phyloP scores from a whole-genome alignment of 345 rosid genomes.

The Excoecaria cochinchinensis region DNA sequence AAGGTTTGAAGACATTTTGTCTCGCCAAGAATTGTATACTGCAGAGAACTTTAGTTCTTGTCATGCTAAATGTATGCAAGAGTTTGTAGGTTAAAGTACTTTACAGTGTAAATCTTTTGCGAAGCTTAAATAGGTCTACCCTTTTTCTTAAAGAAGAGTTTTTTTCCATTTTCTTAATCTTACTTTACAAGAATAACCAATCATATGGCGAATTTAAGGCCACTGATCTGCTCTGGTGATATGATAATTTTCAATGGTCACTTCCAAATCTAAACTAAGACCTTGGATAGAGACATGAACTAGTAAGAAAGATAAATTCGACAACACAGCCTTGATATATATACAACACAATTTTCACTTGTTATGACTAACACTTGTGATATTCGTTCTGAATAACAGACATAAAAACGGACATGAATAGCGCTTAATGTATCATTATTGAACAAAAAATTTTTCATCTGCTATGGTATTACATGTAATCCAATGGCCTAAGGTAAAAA shows the following conservation, averaged over 20 bases:
- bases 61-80: background rate
- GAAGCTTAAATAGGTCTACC: background rate
- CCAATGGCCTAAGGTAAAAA: background rate
- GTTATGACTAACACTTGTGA: background rate
- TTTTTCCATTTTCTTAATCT: background rate
- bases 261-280: too few relatives aligned
- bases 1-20: background rate
- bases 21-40: background rate
- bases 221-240: too few relatives aligned
- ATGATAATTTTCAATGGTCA: too few relatives aligned
- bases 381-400: background rate
- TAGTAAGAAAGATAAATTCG: too few relatives aligned
- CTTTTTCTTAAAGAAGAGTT: background rate
- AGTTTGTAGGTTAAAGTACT: background rate
- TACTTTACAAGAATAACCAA: background rate
- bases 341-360: background rate
- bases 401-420: too few relatives aligned
- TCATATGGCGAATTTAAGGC: too few relatives aligned
- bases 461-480: background rate
- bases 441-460: background rate
- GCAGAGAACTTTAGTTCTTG: background rate
- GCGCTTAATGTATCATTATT: background rate
- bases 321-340: background rate
- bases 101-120: background rate
- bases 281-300: too few relatives aligned